phyloP scores from a whole-genome alignment of 1,284 basidiomycete genomes.

The Sporisorium sorghi region DNA sequence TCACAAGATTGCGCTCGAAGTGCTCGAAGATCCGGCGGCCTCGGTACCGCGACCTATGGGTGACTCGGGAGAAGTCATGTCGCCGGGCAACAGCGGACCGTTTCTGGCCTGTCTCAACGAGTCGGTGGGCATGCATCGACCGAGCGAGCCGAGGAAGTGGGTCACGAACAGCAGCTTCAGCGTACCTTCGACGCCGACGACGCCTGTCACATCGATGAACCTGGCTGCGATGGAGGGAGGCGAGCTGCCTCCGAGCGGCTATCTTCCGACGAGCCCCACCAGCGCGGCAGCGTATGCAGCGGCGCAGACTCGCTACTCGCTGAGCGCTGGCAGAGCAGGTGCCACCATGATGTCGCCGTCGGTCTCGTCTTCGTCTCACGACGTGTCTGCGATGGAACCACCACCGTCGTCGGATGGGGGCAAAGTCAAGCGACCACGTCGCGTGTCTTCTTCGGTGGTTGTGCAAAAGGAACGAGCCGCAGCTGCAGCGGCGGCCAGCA shows the following conservation, averaged over 20 bases:
- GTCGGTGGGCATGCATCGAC: slow-evolving; percentile 61
- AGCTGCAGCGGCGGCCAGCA: slow-evolving; percentile 40
- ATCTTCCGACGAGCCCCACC: slow-evolving; percentile 34
- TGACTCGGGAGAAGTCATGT: slow-evolving; percentile 38
- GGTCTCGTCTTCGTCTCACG: slow-evolving; percentile 36
- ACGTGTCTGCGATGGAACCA: slow-evolving; percentile 40
- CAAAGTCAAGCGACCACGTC: slow-evolving; percentile 63
- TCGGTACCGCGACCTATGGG: slow-evolving; percentile 29
- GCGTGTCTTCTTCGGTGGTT: slow-evolving; percentile 60
- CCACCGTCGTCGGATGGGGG: slow-evolving; percentile 63
- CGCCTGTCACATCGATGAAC: slow-evolving; percentile 59
- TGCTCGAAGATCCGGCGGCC: slow-evolving; percentile 52
- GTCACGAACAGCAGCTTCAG: slow-evolving; percentile 41
- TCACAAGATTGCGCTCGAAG: slow-evolving; percentile 74
- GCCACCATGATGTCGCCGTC: slow-evolving; percentile 37
- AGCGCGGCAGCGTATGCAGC: slow-evolving; percentile 56
- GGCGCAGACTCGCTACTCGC: slow-evolving; percentile 56
- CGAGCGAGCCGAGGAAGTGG: slow-evolving; percentile 58
- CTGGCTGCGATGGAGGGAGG: slow-evolving; percentile 36
- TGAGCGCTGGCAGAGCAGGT: slow-evolving; percentile 26
- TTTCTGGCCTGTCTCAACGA: slow-evolving; percentile 64
- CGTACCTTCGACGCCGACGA: slow-evolving; percentile 59
- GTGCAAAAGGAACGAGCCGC: slow-evolving; percentile 55
- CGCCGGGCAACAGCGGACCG: slow-evolving; percentile 57
- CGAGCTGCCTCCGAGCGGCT: slow-evolving; percentile 16